phyloP scores from a whole-genome alignment of 1,284 basidiomycete species.

The Tausonia pullulans region DNA sequence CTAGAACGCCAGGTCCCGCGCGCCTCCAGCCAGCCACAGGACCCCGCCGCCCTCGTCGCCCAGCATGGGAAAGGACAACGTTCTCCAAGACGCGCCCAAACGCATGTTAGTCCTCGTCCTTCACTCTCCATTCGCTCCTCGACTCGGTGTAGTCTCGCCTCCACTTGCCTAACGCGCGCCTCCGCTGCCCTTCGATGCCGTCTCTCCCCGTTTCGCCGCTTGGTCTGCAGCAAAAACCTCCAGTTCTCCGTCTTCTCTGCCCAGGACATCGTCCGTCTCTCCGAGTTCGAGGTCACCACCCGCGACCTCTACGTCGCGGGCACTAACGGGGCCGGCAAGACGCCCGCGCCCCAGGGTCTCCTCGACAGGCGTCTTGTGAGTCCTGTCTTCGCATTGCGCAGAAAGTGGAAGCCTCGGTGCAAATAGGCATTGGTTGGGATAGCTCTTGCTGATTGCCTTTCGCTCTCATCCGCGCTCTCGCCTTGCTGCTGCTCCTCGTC shows the following conservation, averaged over 20 bases:
- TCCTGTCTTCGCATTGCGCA: conserved; percentile 18
- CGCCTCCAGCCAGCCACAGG: too few species aligned
- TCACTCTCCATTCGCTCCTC: not conserved
- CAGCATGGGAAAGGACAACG: conserved; percentile 65
- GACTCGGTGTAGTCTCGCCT: not conserved
- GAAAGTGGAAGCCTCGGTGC: too few species aligned
- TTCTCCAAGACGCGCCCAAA: conserved; percentile 78
- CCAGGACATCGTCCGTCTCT: conserved; percentile 84
- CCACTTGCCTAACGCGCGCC: not conserved
- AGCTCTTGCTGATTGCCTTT: not conserved
- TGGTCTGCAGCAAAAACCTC: conserved; percentile 61
- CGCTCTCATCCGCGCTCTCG: not conserved
- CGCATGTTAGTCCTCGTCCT: conserved; percentile 59
- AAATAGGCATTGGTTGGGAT: too few species aligned
- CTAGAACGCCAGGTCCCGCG: too few species aligned
- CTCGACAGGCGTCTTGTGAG: conserved; percentile 73
- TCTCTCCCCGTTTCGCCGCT: too few species aligned
- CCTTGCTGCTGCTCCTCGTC: not conserved
- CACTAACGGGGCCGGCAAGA: conserved; percentile 32
- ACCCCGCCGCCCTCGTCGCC: not conserved
- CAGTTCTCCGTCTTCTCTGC: conserved; percentile 87
- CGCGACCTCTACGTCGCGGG: conserved; percentile 68
- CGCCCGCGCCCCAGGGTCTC: conserved; percentile 82
- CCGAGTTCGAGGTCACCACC: conserved; percentile 88
- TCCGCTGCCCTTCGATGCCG: conserved; percentile 1